phyloP scores from a whole-genome alignment of 2,329 filamentous ascomycete species.

The Tetracladium maxilliforme region DNA sequence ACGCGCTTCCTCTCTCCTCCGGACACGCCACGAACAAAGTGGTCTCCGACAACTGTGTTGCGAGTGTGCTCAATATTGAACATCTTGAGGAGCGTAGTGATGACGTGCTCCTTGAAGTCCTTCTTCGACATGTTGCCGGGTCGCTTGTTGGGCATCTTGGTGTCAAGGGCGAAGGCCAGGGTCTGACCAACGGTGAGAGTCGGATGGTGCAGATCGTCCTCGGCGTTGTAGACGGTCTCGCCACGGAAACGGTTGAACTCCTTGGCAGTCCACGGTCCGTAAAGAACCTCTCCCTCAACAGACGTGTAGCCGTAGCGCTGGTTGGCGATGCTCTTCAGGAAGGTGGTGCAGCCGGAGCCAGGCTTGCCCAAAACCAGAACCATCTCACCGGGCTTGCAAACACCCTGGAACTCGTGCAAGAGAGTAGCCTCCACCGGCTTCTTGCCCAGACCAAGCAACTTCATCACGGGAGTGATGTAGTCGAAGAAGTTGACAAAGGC shows the following conservation, averaged over 20 bases:
- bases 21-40: conserved; percentile 65
- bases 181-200: conserved; percentile 83
- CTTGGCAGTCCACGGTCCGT: conserved; percentile 57
- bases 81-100: conserved; percentile 69
- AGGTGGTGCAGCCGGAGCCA: conserved; percentile 33
- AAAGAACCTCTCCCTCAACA: conserved; percentile 56
- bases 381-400: conserved; percentile 76
- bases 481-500: conserved; percentile 68
- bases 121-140: conserved; percentile 57
- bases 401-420: conserved; percentile 54
- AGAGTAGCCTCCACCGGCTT: conserved; percentile 62
- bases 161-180: conserved; percentile 69
- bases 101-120: conserved; percentile 64
- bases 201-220: conserved; percentile 72
- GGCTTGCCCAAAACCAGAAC: conserved; percentile 18
- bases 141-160: conserved; percentile 70
- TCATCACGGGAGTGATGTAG: conserved; percentile 47
- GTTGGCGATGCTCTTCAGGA: conserved; percentile 37
- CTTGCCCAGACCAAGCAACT: conserved; percentile 47
- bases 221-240: conserved; percentile 74
- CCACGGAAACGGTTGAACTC: conserved; percentile 65
- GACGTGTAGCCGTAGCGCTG: conserved; percentile 43
- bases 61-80: conserved; percentile 87
- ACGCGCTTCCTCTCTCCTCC: conserved; percentile 71
- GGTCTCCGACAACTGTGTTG: conserved; percentile 73